Conservation (phyloP, 371 early-diverging fungal species). For the Syncephalis plumigaleata region DNA sequence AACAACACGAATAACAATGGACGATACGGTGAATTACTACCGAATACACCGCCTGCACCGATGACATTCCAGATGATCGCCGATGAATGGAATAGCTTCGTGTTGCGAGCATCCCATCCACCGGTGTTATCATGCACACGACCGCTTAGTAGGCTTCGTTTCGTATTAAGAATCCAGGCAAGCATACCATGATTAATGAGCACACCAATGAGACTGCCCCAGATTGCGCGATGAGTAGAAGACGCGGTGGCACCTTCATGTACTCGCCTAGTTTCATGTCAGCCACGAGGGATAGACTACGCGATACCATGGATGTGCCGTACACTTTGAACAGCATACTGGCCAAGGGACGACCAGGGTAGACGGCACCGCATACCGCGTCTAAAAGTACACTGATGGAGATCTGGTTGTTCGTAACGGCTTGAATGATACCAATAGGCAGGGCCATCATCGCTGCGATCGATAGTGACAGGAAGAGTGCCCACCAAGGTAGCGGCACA, state of each 20-base stretch:
- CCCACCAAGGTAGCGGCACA: slow-evolving; percentile 19
- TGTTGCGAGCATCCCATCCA: slow-evolving; percentile 12
- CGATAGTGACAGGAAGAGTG: slow-evolving; percentile 19
- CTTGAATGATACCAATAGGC: slow-evolving; percentile 37
- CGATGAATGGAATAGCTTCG: slow-evolving; percentile 18
- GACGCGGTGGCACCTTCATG: slow-evolving; percentile 40
- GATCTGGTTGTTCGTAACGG: slow-evolving; percentile 21
- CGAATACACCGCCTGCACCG: slow-evolving; percentile 53
- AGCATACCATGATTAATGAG: slow-evolving; percentile 8
- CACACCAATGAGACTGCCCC: slow-evolving; percentile 23
- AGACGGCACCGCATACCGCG: no score
- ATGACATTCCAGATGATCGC: slow-evolving; percentile 48
- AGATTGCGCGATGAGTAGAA: slow-evolving; percentile 29
- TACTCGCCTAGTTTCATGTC: slow-evolving; percentile 36
- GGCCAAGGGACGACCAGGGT: slow-evolving; percentile 12
- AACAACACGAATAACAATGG: no score
- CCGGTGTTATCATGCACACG: slow-evolving; percentile 9
- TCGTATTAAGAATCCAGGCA: slow-evolving; percentile 20
- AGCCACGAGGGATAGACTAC: slow-evolving; percentile 9
- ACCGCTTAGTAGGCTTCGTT: slow-evolving; percentile 10
- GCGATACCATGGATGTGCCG: slow-evolving; percentile 12
- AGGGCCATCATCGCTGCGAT: slow-evolving; percentile 31
- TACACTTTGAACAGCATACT: slow-evolving; percentile 17
- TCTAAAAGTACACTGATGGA: no score
- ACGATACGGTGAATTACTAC: slow-evolving; percentile 6